Evolutionary conservation across 208 protist species (phyloP), one percentile per base, ranked within the genome.

Genomic region (Herpetomonas tarakana): DNA sequence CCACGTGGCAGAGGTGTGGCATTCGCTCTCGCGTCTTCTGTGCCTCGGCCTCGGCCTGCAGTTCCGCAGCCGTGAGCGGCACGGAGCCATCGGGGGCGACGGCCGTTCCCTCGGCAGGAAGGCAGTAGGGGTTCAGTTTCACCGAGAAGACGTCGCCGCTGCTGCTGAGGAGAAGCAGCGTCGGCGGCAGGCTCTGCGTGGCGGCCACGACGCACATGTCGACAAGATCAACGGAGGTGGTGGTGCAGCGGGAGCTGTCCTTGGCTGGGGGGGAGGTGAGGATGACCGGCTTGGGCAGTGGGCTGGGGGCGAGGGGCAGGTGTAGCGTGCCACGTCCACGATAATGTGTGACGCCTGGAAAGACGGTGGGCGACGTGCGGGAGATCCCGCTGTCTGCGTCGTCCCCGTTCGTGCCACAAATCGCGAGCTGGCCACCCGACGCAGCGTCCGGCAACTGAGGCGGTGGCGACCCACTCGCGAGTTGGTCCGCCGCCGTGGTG

Each of bases 121-220:
- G 54, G 53, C 71, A 55, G 19, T 74, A 29, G 26, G 65, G 57
- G 41, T 78, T 57, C 29, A 91, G 56, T 39, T 81, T 73, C 38
- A 84, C 31, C 18, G 73, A 74, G 65, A 82, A 94, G 24, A 92
- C 78, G 54, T 91, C 88, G 12, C 88, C 88, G 51, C 60, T 66
- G 52, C 79, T 75, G 58, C 68, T 82, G 0, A 94, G 74, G 25
- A 90, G 52, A 21, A 91, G 63, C 18, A 92, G 59, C 25, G 82
- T 76, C 19, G 41, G 56, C 2, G 82, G 75, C 18, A 81, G 68
- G 59, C 77, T 87, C 19, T 56, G 61, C 3, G 88, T 83, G n/a
- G 80, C 54, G 6, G 76, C 68, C 52, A 91, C 39, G 11, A 76
- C 39, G 60, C 57, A 70, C 54, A 87, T 74, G 50, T 81, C 79